Percentiles rank a stretch among this genome's conserved stretches.
Conservation (phyloP, 1,284 basidiomycete species). For the Ceratorhiza oryzae-sativae region DNA sequence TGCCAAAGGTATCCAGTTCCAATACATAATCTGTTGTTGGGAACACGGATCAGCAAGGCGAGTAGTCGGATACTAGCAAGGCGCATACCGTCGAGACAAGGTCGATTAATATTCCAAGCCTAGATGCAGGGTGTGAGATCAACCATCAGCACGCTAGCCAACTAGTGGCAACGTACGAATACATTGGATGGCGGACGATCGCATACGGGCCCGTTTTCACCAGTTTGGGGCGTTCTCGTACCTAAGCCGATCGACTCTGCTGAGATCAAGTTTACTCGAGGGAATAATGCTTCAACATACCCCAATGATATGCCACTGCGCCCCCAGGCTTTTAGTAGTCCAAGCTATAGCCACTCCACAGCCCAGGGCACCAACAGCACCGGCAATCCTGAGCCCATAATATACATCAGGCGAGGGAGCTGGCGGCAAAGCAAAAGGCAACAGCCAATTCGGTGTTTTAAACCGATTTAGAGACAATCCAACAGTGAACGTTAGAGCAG, state of each 20-base stretch:
- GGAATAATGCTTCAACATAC: neutral
- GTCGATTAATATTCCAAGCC: neutral
- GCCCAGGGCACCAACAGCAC: neutral
- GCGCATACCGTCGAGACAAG: neutral
- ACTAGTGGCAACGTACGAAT: neutral
- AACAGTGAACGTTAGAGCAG: neutral
- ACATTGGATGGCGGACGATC: slow-evolving; percentile 20
- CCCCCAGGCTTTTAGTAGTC: neutral
- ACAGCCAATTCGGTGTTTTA: slow-evolving; percentile 6
- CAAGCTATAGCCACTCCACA: neutral
- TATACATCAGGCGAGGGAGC: neutral
- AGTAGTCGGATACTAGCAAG: neutral
- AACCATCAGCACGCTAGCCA: neutral
- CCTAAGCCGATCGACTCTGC: neutral
- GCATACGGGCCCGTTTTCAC: slow-evolving; percentile 20
- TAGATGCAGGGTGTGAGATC: neutral
- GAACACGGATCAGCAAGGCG: neutral
- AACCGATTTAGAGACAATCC: slow-evolving; percentile 1
- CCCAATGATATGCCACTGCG: slow-evolving; percentile 28
- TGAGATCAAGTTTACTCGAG: neutral
- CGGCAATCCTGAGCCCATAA: neutral
- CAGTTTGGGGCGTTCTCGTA: slow-evolving; percentile 19
- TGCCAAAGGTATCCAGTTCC: slow-evolving; percentile 20
- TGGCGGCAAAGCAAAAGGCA: neutral
- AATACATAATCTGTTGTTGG: neutral